These are phyloP conservation scores for Botrytis fragariae DNA, from an alignment of 2,329 filamentous ascomycete species.

Conservation along the genomic window DNA sequence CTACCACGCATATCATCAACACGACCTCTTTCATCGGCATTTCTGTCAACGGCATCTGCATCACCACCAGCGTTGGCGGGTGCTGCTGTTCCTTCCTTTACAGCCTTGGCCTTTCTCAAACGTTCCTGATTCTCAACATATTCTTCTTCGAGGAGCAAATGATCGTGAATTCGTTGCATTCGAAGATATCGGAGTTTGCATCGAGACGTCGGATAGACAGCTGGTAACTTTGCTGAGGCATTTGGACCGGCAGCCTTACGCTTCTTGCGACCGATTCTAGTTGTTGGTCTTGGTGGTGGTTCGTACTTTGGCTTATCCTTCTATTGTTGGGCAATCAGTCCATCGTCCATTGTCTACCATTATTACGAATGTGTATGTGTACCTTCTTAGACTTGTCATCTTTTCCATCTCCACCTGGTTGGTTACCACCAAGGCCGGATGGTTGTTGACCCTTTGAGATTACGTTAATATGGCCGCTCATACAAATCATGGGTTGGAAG, in stretches of 20 bases:
- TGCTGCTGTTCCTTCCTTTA: constrained; percentile 61
- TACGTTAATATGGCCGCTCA: constrained; percentile 27
- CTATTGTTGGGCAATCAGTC: constrained; percentile 48
- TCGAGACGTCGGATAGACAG: constrained; percentile 90
- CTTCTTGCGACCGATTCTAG: constrained; percentile 97
- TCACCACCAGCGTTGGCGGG: constrained; percentile 60
- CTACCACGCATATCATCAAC: constrained; percentile 98
- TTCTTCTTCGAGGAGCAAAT: constrained; percentile 93
- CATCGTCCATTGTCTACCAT: constrained; percentile 3
- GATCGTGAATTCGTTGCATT: constrained; percentile 98
- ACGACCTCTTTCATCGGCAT: constrained; percentile 89
- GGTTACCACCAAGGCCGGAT: constrained; percentile 43
- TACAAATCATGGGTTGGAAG: constrained; percentile 19
- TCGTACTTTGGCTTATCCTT: constrained; percentile 99
- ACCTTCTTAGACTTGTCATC: constrained; percentile 96
- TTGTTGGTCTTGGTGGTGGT: constrained; percentile 93
- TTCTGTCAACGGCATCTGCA: constrained; percentile 73
- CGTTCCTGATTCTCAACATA: constrained; percentile 99
- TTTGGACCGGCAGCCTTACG: constrained; percentile 91
- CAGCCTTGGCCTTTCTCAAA: constrained; percentile 84
- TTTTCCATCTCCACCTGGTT: constrained; percentile 68
- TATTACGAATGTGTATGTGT: constrained; percentile 24
- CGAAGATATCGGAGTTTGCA: constrained; percentile 96
- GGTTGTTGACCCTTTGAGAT: constrained; percentile 45
- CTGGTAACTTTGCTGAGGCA: constrained; percentile 90